Evolutionary conservation across 371 early-diverging fungal species (phyloP), one percentile per base, ranked within the genome.

Genomic region (Rhizopus arrhizus): DNA sequence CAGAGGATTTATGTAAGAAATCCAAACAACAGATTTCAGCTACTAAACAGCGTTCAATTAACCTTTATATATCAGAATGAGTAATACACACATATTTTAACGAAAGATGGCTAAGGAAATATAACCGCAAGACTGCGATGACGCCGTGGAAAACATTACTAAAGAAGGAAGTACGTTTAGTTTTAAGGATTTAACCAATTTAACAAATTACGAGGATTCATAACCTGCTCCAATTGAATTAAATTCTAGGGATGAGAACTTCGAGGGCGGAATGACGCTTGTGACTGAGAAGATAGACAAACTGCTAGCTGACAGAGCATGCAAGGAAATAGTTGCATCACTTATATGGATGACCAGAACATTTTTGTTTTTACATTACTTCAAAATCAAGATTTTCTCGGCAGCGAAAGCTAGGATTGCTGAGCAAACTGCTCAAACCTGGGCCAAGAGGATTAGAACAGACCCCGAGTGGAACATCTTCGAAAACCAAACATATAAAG

Each of bases 101-200:
- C 41, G 38, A 54, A 61, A 56, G 56, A 56, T 34, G 43, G 50
- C 28, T 41, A 35, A 48, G 55, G 54, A 0, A 16, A 22, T 28
- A 61, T 61, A 11, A 61, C 55, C 16, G 50, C 42, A 42, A 33
- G 56, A 61, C 6, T 43, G 62, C 42, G 43, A 16, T 41, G 45
- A 61, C 8, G 56, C 54, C 5, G 54, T 61, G 47, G 38, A 55
- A 8, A 54, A 49, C 54, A 61, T 53, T n/a, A 35, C 36, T 60
- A 47, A 53, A 2, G 54, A 53, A 53, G 53, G 53, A 36, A 9
- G 45, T 29, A 11, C 34, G 11, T 46, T 45, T 56, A 48, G 35
- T 13, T 7, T 57, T 5, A 52, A 29, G 43, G 54, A 61, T n/a
- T 61, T 49, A 32, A 55, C 61, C 13, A 53, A 61, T 54, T 48